A percentile compares a stretch with the other conserved stretches of the same genome.
phyloP scores from a whole-genome alignment of 306 rosid species.

The Elaeagnus macrophylla region DNA sequence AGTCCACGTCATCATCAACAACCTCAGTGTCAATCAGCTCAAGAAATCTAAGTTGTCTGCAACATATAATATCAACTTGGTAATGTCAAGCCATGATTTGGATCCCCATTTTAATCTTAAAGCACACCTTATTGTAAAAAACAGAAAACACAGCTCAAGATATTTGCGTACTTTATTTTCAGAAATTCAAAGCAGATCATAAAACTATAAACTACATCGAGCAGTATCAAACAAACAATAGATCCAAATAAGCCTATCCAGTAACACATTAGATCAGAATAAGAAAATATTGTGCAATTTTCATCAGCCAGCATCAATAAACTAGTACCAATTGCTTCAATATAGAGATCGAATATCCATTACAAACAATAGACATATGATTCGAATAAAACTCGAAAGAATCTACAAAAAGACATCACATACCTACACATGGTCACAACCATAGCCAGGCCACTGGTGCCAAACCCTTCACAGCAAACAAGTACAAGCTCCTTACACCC shows the following conservation, averaged over 20 bases:
- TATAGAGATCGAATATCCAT: slow-evolving; percentile 7
- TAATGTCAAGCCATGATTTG: slow-evolving; percentile 1
- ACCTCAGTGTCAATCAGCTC: slow-evolving; percentile 70
- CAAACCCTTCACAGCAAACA: slow-evolving; percentile 71
- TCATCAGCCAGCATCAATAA: background rate
- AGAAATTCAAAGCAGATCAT: slow-evolving; percentile 1
- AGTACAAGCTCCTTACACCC: slow-evolving; percentile 62
- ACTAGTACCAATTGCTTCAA: background rate
- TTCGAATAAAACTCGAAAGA: background rate
- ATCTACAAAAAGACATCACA: background rate
- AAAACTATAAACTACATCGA: slow-evolving; percentile 10
- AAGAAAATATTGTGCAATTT: background rate
- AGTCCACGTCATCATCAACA: slow-evolving; percentile 53
- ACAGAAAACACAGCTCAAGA: background rate
- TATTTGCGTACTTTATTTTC: background rate
- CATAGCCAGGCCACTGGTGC: slow-evolving; percentile 58
- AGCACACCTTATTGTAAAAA: background rate
- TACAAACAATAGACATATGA: background rate
- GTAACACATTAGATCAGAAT: slow-evolving; percentile 17
- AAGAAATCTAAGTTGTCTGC: slow-evolving; percentile 67
- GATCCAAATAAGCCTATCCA: slow-evolving; percentile 6
- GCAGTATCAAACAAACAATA: slow-evolving; percentile 1
- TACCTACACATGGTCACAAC: slow-evolving; percentile 68
- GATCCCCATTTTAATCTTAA: slow-evolving; percentile 13
- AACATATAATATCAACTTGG: slow-evolving; percentile 13